phyloP scores from a whole-genome alignment of 192 early-diverging fungal genomes.

The Podila verticillata region DNA sequence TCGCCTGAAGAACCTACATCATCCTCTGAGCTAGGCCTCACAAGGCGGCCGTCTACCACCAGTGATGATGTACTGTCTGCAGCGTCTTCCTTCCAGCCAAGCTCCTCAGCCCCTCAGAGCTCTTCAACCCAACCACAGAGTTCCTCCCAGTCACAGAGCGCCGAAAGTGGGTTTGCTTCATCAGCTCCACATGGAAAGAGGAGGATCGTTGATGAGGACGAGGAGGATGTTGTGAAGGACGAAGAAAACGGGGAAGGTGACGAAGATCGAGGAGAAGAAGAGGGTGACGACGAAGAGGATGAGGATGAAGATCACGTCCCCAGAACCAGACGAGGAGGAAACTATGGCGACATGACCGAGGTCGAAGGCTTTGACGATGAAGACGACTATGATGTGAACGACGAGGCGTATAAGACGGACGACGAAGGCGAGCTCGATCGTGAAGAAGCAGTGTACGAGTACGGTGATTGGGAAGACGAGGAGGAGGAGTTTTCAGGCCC shows the following conservation, averaged over 20 bases:
- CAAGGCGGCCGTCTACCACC: too few relatives aligned
- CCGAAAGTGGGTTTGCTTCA: not conserved
- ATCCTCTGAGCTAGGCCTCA: too few relatives aligned
- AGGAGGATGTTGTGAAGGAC: slow-evolving; percentile 14
- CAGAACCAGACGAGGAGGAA: not conserved
- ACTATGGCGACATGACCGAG: slow-evolving; percentile 8
- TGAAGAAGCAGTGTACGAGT: slow-evolving; percentile 17
- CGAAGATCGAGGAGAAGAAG: slow-evolving; percentile 12
- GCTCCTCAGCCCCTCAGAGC: too few relatives aligned
- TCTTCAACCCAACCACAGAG: too few relatives aligned
- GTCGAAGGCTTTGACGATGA: slow-evolving; percentile 19
- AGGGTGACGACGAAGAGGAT: slow-evolving; percentile 39
- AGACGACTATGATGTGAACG: slow-evolving; percentile 35
- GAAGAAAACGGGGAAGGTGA: slow-evolving; percentile 19
- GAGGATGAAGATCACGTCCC: slow-evolving; percentile 6
- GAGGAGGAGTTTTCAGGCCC: slow-evolving; percentile 4
- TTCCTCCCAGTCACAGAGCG: not conserved
- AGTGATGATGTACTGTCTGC: too few relatives aligned
- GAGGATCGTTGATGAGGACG: slow-evolving; percentile 5
- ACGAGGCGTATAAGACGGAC: slow-evolving; percentile 29
- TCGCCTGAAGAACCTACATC: too few relatives aligned
- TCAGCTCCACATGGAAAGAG: not conserved
- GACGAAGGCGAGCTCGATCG: slow-evolving; percentile 13
- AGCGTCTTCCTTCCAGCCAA: too few relatives aligned
- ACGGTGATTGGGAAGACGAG: slow-evolving; percentile 40